These are phyloP conservation scores for Arabidopsis lyrata DNA, from an alignment of 441 rosid species.

Conservation along the genomic window DNA sequence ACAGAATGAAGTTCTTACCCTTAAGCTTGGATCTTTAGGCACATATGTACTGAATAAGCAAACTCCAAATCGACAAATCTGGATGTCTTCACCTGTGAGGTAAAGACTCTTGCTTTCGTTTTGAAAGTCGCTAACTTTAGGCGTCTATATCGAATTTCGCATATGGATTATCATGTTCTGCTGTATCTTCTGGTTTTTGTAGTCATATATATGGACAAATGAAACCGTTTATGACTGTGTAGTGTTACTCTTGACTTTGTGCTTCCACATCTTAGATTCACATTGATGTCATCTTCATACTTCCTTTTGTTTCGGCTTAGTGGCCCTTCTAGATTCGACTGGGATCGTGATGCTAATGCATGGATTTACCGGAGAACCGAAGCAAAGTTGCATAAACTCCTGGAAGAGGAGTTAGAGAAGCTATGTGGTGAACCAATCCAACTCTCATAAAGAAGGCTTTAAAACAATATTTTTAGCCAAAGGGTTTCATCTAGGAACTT, in stretches of 20 bases:
- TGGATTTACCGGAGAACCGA: conserved; percentile 80
- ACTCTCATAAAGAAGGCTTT: conserved; percentile 51
- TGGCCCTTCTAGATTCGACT: conserved; percentile 88
- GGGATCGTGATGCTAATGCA: conserved; percentile 68
- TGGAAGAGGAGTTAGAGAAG: conserved; percentile 73
- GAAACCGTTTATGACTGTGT: not conserved
- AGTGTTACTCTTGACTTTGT: conserved; percentile 12
- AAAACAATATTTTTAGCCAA: not conserved
- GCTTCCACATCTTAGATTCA: conserved; percentile 21
- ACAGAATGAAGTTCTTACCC: conserved; percentile 48
- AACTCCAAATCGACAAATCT: conserved; percentile 48
- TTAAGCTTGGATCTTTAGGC: conserved; percentile 48
- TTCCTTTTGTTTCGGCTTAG: conserved; percentile 48
- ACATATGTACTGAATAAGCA: conserved; percentile 47
- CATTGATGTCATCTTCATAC: conserved; percentile 7
- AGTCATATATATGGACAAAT: not conserved
- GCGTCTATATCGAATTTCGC: not conserved
- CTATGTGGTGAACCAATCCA: conserved; percentile 70
- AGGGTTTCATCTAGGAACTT: conserved; percentile 26
- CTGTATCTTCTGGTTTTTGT: conserved; percentile 13
- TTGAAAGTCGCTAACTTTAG: conserved; percentile 23
- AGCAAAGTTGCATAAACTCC: conserved; percentile 61
- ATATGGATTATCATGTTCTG: conserved; percentile 12
- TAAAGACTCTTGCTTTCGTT: conserved; percentile 1
- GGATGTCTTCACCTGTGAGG: conserved; percentile 50